Evolutionary conservation across 139 green algal genomes (phyloP), one percentile per base, ranked within the genome.

Genomic region (Micractinium conductrix): DNA sequence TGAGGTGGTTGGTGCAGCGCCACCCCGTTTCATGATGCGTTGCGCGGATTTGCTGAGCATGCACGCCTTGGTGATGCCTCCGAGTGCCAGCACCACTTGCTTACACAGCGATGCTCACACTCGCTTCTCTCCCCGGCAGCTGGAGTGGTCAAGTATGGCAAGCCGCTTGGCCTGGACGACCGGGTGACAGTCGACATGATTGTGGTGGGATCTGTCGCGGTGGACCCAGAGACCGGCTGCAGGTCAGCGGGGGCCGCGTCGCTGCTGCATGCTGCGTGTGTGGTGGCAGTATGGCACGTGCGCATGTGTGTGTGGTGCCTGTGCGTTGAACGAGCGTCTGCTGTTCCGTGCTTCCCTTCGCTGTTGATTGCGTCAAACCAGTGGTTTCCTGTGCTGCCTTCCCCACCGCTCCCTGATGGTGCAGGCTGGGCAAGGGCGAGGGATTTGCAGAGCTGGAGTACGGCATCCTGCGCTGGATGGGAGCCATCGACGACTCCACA

Each of bases 361-460:
- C 30, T 30, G 17, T 30, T n/a, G 58, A 30, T 19, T 33, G 58
- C 42, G 37, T 4, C 22, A 43, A 37, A 24, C 40, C 40, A 24
- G 3, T 9, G 12, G 42, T 40, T 19, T 5, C 42, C 53, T 62
- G 53, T 62, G 24, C 38, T 78, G 43, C 30, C 21, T 24, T 33
- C 58, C n/a, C n/a, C n/a, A n/a, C n/a, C n/a, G n/a, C n/a, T n/a
- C n/a, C n/a, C n/a, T 62, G 71, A 62, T 17, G 30, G 7, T 14
- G 45, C 55, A 81, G 75, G 76, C 58, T 71, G 53, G 76, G 76
- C 76, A 82, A 82, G 40, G 65, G 67, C 48, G 75, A 94, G 87
- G 93, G 93, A 30, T 97, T 97, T 90, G 93, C 94, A 4, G 94
- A 97, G 88, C 85, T 97, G 33, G 94, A 97, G 88, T 97, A 95